Percentiles rank a stretch among this genome's conserved stretches.
These are phyloP conservation scores for Endocarpon pusillum DNA, from an alignment of 495 filamentous ascomycete species.

Conservation along the genomic window DNA sequence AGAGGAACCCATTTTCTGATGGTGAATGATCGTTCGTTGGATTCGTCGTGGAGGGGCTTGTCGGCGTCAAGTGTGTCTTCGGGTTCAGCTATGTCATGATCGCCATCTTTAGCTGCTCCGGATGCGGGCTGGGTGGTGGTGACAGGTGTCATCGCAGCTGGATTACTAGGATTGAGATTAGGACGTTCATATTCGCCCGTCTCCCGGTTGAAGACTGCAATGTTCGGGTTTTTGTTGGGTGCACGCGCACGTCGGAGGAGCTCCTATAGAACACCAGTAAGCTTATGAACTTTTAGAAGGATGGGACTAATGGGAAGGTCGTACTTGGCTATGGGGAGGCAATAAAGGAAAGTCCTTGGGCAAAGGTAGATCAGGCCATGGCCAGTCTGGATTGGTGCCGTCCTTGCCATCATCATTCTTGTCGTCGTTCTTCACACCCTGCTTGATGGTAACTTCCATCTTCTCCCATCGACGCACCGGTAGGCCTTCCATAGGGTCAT, in stretches of 20 bases:
- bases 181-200: no score
- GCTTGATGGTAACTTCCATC: conserved; percentile 50
- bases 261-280: no score
- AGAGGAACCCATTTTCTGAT: conserved; percentile 65
- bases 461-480: conserved; percentile 84
- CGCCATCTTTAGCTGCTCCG: conserved; percentile 34
- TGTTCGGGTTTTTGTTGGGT: conserved; percentile 29
- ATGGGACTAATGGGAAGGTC: conserved; percentile 1
- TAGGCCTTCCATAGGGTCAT: conserved; percentile 90
- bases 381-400: conserved; percentile 33
- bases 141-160: conserved; percentile 18
- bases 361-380: conserved; percentile 47
- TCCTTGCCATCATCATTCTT: conserved; percentile 33
- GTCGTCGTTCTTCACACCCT: conserved; percentile 40
- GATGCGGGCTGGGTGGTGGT: conserved; percentile 3
- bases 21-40: conserved; percentile 45
- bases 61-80: conserved; percentile 11
- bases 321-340: conserved; percentile 48
- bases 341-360: conserved; percentile 76
- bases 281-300: neutral
- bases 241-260: conserved; percentile 72
- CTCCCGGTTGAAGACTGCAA: no score
- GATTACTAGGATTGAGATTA: no score
- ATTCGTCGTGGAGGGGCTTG: conserved; percentile 7
- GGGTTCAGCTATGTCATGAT: conserved; percentile 24